Evolutionary conservation across 495 filamentous ascomycete genomes (phyloP).

Genomic region (Recurvomyces mirabilis): DNA sequence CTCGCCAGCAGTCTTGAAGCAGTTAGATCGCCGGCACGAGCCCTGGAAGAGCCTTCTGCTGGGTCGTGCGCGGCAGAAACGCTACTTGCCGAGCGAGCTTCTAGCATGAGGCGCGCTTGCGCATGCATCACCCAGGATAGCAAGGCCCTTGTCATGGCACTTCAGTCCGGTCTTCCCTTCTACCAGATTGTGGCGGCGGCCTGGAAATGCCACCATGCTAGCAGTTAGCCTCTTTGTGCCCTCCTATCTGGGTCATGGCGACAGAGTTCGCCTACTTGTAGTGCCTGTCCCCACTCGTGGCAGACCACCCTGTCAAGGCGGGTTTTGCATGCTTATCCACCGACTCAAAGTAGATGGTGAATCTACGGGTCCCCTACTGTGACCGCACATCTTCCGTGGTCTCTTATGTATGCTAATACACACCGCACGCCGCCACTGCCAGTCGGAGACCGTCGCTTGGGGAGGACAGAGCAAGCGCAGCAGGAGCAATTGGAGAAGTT

Average conservation of each 20-base stretch:
- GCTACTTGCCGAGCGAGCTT: too few species aligned
- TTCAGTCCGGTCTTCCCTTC: too few species aligned
- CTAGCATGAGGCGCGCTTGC: too few species aligned
- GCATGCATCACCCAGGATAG: too few species aligned
- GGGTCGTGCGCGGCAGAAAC: too few species aligned
- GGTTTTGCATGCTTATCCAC: not conserved
- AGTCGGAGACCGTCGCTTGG: not conserved
- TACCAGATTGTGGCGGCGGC: not conserved
- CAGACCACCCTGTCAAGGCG: not conserved
- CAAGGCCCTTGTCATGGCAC: too few species aligned
- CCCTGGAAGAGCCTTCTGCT: too few species aligned
- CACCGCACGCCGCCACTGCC: not conserved
- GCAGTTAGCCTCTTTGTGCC: too few species aligned
- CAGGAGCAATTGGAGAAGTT: conserved; percentile 7
- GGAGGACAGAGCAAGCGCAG: not conserved
- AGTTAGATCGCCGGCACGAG: too few species aligned
- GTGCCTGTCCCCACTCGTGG: not conserved
- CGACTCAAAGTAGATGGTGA: not conserved
- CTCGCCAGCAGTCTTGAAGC: too few species aligned
- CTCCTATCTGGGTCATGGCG: too few species aligned
- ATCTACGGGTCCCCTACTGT: too few species aligned
- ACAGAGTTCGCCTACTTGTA: not conserved
- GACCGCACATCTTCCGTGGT: not conserved
- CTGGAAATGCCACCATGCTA: not conserved
- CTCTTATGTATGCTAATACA: conserved; percentile 5